phyloP scores from a whole-genome alignment of 805 yeast species.

The Teunomyces panamensis region DNA sequence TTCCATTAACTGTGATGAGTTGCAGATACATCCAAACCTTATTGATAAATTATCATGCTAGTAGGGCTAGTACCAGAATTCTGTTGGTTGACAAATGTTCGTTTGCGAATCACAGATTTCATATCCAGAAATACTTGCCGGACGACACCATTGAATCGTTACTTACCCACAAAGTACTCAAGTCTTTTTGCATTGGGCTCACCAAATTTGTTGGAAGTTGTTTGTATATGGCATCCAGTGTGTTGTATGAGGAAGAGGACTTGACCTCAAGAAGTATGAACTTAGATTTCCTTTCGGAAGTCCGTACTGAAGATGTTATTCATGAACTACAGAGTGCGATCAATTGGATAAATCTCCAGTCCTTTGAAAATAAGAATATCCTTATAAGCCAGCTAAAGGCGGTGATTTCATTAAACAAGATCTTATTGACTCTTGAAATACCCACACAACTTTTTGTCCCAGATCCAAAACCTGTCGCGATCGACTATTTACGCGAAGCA shows the following conservation, averaged over 20 bases:
- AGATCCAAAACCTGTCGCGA: background rate
- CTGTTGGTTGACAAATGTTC: conserved; percentile 5
- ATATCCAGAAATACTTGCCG: background rate
- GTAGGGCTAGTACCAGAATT: background rate
- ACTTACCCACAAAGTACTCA: conserved; percentile 50
- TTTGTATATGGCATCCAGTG: conserved; percentile 51
- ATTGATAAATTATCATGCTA: conserved; percentile 18
- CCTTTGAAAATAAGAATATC: conserved; percentile 8
- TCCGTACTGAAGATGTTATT: conserved; percentile 19
- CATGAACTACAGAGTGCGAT: conserved; percentile 33
- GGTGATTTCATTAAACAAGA: conserved; percentile 23
- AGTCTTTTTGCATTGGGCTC: conserved; percentile 50
- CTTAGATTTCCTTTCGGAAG: conserved; percentile 28
- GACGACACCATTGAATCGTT: conserved; percentile 15
- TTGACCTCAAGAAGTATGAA: conserved; percentile 63
- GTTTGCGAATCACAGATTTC: conserved; percentile 4
- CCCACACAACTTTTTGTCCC: conserved; percentile 11
- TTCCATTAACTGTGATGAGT: conserved; percentile 75
- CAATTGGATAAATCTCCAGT: conserved; percentile 24
- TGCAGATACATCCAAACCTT: conserved; percentile 68
- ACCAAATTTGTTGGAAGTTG: conserved; percentile 52
- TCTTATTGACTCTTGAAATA: conserved; percentile 18
- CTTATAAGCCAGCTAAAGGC: conserved; percentile 25
- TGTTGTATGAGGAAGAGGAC: conserved; percentile 74
- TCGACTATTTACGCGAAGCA: conserved; percentile 18